These are phyloP conservation scores for Tolypocladium inflatum DNA, from an alignment of 2,329 filamentous ascomycete species.

Conservation along the genomic window DNA sequence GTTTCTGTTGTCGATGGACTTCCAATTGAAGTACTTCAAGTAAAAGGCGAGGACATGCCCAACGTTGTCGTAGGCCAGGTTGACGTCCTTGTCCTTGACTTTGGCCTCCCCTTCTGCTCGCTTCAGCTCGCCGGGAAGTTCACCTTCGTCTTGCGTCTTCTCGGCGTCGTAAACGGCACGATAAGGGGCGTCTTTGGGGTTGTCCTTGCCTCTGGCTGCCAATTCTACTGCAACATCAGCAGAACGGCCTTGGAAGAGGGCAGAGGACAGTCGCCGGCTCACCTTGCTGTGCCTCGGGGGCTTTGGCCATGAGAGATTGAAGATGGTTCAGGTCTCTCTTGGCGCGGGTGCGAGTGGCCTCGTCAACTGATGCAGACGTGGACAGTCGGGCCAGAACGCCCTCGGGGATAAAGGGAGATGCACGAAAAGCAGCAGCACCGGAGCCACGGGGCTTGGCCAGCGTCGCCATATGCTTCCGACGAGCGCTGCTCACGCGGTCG, in stretches of 20 bases:
- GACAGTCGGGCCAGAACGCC: constrained; percentile 27
- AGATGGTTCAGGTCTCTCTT: constrained; percentile 29
- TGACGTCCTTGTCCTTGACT: constrained; percentile 30
- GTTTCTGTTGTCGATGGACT: constrained; percentile 42
- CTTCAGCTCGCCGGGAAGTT: constrained; percentile 32
- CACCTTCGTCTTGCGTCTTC: constrained; percentile 21
- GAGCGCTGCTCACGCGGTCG: constrained; percentile 18
- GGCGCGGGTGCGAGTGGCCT: constrained; percentile 25
- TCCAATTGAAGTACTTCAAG: constrained; percentile 36
- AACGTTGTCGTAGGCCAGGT: constrained; percentile 40
- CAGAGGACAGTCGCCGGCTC: constrained; percentile 6
- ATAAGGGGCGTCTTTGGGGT: constrained; percentile 18
- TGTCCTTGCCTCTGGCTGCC: constrained; percentile 2
- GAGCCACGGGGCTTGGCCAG: constrained; percentile 21
- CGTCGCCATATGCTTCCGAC: constrained; percentile 23
- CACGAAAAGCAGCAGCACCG: neutral
- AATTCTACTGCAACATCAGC: constrained; percentile 8
- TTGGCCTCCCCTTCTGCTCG: constrained; percentile 32
- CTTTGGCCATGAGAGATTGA: constrained; percentile 16
- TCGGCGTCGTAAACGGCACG: constrained; percentile 36
- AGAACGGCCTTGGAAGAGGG: neutral
- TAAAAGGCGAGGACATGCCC: constrained; percentile 41
- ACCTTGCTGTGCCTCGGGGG: constrained; percentile 12
- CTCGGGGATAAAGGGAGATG: constrained; percentile 27
- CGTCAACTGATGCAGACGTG: constrained; percentile 26